These are phyloP conservation scores for Solanum lycopersicoides DNA, from an alignment of 257 asterid genomes.

Conservation along the genomic window DNA sequence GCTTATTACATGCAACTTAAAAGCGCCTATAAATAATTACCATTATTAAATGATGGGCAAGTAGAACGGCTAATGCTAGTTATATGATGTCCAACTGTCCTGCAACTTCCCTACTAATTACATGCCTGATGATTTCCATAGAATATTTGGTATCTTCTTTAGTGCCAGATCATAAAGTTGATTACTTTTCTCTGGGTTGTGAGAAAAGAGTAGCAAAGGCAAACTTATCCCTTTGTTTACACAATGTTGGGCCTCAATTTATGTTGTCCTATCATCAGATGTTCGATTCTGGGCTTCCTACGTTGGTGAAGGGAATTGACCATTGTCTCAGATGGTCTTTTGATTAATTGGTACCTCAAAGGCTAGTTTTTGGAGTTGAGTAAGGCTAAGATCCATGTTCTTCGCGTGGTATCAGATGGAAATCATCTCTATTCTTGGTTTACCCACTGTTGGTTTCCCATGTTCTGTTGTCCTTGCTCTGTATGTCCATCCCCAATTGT, in stretches of 20 bases:
- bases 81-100: neutral
- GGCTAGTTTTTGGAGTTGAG: neutral
- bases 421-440: neutral
- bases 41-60: neutral
- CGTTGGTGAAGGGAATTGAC: neutral
- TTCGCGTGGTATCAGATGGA: neutral
- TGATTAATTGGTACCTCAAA: neutral
- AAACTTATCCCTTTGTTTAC: neutral
- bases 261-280: neutral
- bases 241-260: neutral
- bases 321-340: neutral
- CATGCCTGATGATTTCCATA: neutral
- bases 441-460: neutral
- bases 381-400: neutral
- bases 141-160: neutral
- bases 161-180: neutral
- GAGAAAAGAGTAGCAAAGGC: neutral
- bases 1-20: neutral
- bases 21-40: neutral
- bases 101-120: neutral
- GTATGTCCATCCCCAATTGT: neutral
- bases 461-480: neutral
- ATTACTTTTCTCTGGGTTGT: neutral
- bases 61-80: neutral
- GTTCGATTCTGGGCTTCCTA: neutral